Evolutionary conservation across 2,329 filamentous ascomycete genomes (phyloP).

Genomic region (Penicillium sp.): DNA sequence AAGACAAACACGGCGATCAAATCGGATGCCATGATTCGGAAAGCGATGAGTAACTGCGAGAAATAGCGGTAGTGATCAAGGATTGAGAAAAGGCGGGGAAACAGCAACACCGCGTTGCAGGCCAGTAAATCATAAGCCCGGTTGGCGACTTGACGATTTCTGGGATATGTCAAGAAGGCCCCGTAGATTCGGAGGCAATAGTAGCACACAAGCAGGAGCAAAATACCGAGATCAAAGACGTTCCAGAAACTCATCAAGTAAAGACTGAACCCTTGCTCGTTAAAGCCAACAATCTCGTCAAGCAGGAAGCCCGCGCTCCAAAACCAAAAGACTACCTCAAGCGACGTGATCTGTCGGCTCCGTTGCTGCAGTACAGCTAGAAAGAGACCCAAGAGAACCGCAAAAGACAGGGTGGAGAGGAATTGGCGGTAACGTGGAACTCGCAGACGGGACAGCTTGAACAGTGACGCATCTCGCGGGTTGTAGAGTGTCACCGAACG

Average conservation of each 20-base stretch:
- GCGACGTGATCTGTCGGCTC: conserved; percentile 70
- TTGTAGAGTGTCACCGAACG: conserved; percentile 84
- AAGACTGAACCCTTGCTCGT: conserved; percentile 89
- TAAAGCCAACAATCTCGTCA: conserved; percentile 92
- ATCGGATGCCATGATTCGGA: conserved; percentile 89
- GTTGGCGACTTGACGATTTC: conserved; percentile 63
- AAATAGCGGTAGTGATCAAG: conserved; percentile 95
- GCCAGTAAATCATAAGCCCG: conserved; percentile 93
- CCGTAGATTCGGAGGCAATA: conserved; percentile 86
- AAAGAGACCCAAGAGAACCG: conserved; percentile 77
- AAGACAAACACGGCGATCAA: conserved; percentile 77
- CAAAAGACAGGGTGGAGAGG: conserved; percentile 80
- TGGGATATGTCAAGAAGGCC: conserved; percentile 70
- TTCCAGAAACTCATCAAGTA: conserved; percentile 99
- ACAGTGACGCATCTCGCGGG: conserved; percentile 78
- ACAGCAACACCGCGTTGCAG: conserved; percentile 79
- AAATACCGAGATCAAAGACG: conserved; percentile 83
- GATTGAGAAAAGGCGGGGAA: conserved; percentile 86
- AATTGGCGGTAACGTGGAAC: conserved; percentile 90
- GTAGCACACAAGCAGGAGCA: conserved; percentile 79
- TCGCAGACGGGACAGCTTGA: conserved; percentile 84
- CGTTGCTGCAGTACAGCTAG: conserved; percentile 71
- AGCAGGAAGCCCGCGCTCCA: conserved; percentile 98
- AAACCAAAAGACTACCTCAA: conserved; percentile 92
- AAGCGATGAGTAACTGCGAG: conserved; percentile 87